A percentile compares a stretch with the other conserved stretches of the same genome.
phyloP scores from a whole-genome alignment of 2,329 filamentous ascomycete species.

The Claviceps sp. region DNA sequence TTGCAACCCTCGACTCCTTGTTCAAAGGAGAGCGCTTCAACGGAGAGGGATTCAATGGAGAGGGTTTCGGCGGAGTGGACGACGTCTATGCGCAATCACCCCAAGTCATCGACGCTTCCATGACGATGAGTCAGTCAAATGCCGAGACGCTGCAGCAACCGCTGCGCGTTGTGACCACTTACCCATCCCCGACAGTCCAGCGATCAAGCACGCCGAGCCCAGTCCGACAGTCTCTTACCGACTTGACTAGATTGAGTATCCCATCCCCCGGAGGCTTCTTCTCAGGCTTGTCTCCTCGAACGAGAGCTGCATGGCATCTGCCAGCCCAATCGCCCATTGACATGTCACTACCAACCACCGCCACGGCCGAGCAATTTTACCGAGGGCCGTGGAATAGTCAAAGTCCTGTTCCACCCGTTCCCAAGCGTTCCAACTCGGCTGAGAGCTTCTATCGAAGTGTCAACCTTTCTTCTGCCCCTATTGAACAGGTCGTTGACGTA shows the following conservation, averaged over 20 bases:
- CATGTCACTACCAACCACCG: constrained; percentile 59
- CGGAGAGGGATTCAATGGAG: no score
- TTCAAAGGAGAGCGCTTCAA: constrained; percentile 29
- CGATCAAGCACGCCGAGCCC: constrained; percentile 16
- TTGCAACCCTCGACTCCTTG: constrained; percentile 68
- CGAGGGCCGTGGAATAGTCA: constrained; percentile 59
- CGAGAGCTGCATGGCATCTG: constrained; percentile 71
- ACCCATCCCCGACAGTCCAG: constrained; percentile 14
- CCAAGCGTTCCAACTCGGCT: constrained; percentile 22
- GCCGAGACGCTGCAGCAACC: constrained; percentile 38
- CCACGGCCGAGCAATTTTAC: constrained; percentile 88
- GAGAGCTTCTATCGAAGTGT: constrained; percentile 26
- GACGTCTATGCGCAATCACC: constrained; percentile 42
- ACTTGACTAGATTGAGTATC: constrained; percentile 71
- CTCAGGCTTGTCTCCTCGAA: constrained; percentile 62
- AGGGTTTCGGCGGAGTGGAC: constrained; percentile 29
- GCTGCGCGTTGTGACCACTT: constrained; percentile 34
- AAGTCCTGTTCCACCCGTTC: constrained; percentile 22
- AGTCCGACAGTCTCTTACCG: constrained; percentile 46
- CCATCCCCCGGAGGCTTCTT: constrained; percentile 91
- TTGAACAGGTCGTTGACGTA: constrained; percentile 57
- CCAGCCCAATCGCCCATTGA: constrained; percentile 39
- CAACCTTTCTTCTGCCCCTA: constrained; percentile 29
- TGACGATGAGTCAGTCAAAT: constrained; percentile 10
- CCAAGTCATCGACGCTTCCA: constrained; percentile 32